phyloP scores from a whole-genome alignment of 1,284 basidiomycete species.

The Phlebopus sp. region DNA sequence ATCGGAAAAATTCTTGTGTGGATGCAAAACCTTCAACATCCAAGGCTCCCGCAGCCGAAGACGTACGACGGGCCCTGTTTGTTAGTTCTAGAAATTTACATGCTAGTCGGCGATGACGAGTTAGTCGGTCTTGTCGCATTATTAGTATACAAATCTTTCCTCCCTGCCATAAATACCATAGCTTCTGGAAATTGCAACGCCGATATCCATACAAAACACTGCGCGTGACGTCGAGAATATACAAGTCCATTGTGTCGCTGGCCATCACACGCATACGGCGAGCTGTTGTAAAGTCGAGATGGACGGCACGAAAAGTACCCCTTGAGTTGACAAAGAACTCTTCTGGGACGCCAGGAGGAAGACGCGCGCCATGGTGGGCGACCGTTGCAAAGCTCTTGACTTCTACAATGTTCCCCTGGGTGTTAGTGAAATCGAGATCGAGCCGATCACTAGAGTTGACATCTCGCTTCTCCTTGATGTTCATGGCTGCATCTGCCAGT shows the following conservation, averaged over 20 bases:
- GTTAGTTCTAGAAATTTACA: slow-evolving; percentile 29
- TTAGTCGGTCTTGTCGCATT: slow-evolving; percentile 1
- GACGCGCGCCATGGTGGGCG: background rate
- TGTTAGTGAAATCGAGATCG: background rate
- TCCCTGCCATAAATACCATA: too few relatives aligned
- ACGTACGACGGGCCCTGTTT: slow-evolving; percentile 26
- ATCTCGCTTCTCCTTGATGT: background rate
- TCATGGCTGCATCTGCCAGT: background rate
- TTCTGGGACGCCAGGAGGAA: slow-evolving; percentile 1
- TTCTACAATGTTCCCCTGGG: background rate
- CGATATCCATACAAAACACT: too few relatives aligned
- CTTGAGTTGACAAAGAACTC: slow-evolving; percentile 7
- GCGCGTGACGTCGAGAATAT: too few relatives aligned
- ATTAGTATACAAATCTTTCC: background rate
- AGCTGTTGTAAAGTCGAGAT: slow-evolving; percentile 2
- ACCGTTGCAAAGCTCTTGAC: background rate
- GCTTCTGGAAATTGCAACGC: too few relatives aligned
- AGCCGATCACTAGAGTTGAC: background rate
- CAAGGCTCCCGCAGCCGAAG: background rate
- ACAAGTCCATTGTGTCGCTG: too few relatives aligned
- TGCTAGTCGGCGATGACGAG: slow-evolving; percentile 28
- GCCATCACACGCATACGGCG: too few relatives aligned
- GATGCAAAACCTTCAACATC: background rate
- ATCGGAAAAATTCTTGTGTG: slow-evolving; percentile 23
- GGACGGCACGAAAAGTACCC: slow-evolving; percentile 9